Evolutionary conservation across 129 eudicot species (phyloP).

Genomic region (Deinandra increscens): DNA sequence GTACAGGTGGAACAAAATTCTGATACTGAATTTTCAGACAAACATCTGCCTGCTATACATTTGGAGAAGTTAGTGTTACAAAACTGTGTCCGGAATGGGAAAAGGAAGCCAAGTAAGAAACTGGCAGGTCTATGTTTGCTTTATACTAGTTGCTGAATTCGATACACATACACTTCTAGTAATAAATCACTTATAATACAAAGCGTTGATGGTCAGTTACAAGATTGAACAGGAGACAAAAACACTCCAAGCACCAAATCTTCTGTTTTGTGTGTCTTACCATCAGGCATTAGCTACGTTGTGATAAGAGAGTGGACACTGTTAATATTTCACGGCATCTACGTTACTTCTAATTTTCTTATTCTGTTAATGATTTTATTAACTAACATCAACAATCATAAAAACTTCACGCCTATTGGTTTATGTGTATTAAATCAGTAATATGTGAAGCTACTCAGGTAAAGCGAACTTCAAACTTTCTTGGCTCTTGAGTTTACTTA

Average conservation of each 20-base stretch:
- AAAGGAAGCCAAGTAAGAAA: slow-evolving; percentile 37
- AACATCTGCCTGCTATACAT: slow-evolving; percentile 15
- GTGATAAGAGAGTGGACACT: no score
- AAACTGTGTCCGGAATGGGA: slow-evolving; percentile 24
- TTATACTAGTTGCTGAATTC: slow-evolving; percentile 18
- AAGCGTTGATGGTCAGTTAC: slow-evolving; percentile 15
- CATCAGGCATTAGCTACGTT: no score
- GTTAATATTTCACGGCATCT: no score
- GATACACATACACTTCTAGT: slow-evolving; percentile 2
- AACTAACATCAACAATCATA: no score
- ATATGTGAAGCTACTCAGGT: slow-evolving; percentile 10
- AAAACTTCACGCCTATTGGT: slow-evolving; percentile 12
- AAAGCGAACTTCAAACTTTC: not conserved
- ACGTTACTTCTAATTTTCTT: no score
- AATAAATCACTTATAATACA: not conserved
- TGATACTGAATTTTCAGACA: slow-evolving; percentile 22
- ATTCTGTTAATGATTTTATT: no score
- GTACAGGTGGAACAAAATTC: slow-evolving; percentile 48
- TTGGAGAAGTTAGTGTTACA: slow-evolving; percentile 31
- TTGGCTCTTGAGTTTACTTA: slow-evolving; percentile 2
- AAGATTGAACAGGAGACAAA: no score
- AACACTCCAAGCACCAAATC: no score
- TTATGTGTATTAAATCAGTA: not conserved
- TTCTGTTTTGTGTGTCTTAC: no score
- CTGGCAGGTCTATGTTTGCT: slow-evolving; percentile 39